Evolutionary conservation across 306 rosid genomes (phyloP).

Genomic region (Senna tora): DNA sequence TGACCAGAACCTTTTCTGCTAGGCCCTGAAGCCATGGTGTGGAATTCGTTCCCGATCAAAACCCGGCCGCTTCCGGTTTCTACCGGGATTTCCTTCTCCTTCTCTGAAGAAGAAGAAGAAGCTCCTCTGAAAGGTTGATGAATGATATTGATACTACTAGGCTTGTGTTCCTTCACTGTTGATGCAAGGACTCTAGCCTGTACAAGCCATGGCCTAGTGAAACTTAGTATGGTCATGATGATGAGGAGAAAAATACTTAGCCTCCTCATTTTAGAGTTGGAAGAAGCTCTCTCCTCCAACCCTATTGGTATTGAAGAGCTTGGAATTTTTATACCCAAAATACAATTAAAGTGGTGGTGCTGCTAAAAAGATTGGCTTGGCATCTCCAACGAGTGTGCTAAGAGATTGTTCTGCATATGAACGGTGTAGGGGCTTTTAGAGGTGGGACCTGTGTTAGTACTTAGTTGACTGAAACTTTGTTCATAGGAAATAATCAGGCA

Average conservation of each 20-base stretch:
- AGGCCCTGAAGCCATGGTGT: constrained; percentile 80
- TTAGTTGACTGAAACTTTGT: constrained; percentile 41
- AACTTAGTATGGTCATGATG: constrained; percentile 38
- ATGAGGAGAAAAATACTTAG: constrained; percentile 35
- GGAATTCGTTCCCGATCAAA: constrained; percentile 39
- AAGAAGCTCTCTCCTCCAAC: constrained; percentile 21
- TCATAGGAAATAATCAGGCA: constrained; percentile 33
- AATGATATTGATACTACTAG: background rate
- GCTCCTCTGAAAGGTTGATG: background rate
- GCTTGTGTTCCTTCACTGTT: background rate
- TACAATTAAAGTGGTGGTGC: constrained; percentile 53
- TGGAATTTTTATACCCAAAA: constrained; percentile 42
- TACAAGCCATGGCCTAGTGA: constrained; percentile 38
- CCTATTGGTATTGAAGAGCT: constrained; percentile 32
- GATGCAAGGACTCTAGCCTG: constrained; percentile 49
- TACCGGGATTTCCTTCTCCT: background rate
- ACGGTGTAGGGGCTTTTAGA: constrained; percentile 60
- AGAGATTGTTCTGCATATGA: constrained; percentile 29
- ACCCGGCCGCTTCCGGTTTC: constrained; percentile 30
- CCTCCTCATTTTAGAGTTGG: constrained; percentile 55
- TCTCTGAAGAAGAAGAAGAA: constrained; percentile 25
- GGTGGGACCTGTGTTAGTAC: constrained; percentile 50
- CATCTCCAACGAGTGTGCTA: constrained; percentile 53
- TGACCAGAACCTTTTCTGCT: constrained; percentile 87
- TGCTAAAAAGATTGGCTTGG: constrained; percentile 56